phyloP scores from a whole-genome alignment of 306 rosid species.

The Acmispon strigosus region DNA sequence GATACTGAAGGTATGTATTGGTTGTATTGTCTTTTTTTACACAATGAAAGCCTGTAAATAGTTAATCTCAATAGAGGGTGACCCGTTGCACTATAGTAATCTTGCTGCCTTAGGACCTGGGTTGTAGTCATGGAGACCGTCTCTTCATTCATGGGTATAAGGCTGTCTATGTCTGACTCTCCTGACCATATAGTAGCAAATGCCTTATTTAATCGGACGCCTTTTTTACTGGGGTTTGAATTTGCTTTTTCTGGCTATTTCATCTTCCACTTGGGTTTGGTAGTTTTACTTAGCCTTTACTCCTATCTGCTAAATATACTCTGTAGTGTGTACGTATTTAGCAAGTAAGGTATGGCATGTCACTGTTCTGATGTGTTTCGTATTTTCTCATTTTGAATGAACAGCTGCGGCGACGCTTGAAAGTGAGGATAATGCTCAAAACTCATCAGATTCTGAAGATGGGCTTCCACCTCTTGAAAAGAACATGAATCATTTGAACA shows the following conservation, averaged over 20 bases:
- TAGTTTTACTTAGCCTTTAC: not conserved
- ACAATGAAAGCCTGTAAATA: not conserved
- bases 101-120: not conserved
- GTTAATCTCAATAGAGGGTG: not conserved
- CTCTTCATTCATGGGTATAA: not conserved
- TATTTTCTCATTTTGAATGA: conserved; percentile 22
- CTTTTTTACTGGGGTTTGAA: not conserved
- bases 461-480: conserved; percentile 90
- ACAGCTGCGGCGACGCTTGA: conserved; percentile 19
- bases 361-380: not conserved
- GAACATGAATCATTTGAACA: conserved; percentile 75
- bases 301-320: not conserved
- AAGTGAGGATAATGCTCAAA: conserved; percentile 21
- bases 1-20: conserved; percentile 47
- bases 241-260: not conserved
- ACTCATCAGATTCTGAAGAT: conserved; percentile 53
- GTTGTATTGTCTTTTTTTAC: not conserved
- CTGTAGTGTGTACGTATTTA: not conserved
- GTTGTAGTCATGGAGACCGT: not conserved
- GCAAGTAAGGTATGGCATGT: not conserved
- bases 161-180: not conserved
- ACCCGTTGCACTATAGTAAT: not conserved
- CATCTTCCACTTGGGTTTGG: not conserved
- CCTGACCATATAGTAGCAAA: not conserved
- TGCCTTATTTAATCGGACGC: not conserved